Evolutionary conservation across 345 rosid genomes (phyloP).

Genomic region (Boechera retrofracta): DNA sequence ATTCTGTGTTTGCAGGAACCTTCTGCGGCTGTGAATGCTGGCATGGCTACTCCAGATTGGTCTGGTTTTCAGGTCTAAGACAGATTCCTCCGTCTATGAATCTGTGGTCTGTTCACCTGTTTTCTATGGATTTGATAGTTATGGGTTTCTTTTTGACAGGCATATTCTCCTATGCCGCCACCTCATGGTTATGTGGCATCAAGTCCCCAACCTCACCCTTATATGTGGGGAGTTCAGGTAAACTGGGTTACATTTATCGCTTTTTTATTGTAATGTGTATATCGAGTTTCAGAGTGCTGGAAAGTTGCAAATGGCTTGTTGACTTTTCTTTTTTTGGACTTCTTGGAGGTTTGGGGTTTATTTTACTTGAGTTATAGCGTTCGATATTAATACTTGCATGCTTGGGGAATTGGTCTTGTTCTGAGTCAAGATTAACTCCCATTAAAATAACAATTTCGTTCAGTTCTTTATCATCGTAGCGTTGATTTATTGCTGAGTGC

Average conservation of each 20-base stretch:
- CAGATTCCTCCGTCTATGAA: constrained; percentile 20
- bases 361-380: too few species aligned
- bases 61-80: constrained; percentile 87
- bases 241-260: constrained; percentile 7
- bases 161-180: constrained; percentile 91
- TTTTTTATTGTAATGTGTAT: neutral
- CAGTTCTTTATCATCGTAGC: constrained; percentile 20
- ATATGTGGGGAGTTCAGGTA: constrained; percentile 99
- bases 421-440: neutral
- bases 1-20: constrained; percentile 65
- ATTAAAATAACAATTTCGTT: neutral
- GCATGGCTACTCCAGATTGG: constrained; percentile 86
- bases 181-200: constrained; percentile 96
- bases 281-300: constrained; percentile 7
- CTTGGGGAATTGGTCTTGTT: constrained; percentile 17
- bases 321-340: neutral
- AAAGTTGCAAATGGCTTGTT: neutral
- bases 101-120: constrained; percentile 17
- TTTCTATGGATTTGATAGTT: constrained; percentile 18
- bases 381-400: constrained; percentile 8
- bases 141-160: constrained; percentile 52
- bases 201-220: constrained; percentile 97
- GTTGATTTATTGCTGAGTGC: constrained; percentile 29
- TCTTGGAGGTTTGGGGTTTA: neutral
- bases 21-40: constrained; percentile 59